Conservation (phyloP, 768 basidiomycete species). For the Epithele typhae region DNA sequence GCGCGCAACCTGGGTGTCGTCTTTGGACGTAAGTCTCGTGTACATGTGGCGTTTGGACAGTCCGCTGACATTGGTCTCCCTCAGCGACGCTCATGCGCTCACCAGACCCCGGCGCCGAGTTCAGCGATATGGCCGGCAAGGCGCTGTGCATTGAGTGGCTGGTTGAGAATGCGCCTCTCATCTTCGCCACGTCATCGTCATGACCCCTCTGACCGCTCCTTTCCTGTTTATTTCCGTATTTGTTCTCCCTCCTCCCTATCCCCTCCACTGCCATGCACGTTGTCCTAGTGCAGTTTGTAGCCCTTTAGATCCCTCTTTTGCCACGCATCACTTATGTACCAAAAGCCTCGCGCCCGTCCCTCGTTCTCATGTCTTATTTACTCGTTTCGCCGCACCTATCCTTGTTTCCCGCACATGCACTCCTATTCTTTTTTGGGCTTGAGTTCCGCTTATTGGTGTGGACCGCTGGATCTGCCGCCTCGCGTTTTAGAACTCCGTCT, state of each 20-base stretch:
- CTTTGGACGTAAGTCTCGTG: conserved; percentile 81
- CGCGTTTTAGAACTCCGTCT: too few species aligned
- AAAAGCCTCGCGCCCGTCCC: conserved; percentile 15
- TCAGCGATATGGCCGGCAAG: conserved; percentile 97
- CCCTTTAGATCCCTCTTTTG: conserved; percentile 15
- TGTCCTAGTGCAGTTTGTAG: conserved; percentile 10
- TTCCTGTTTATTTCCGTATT: conserved; percentile 10
- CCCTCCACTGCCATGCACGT: not conserved
- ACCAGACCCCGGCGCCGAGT: conserved; percentile 79
- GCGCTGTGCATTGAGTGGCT: conserved; percentile 92
- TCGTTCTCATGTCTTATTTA: not conserved
- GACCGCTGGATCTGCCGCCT: too few species aligned
- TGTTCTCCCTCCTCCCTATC: too few species aligned
- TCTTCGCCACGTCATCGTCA: conserved; percentile 32
- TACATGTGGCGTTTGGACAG: not conserved
- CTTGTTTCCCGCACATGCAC: too few species aligned
- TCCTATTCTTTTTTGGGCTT: too few species aligned
- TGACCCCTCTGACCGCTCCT: not conserved
- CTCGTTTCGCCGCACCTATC: too few species aligned
- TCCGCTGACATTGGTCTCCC: not conserved
- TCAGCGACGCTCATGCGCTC: conserved; percentile 93
- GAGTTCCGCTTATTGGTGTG: too few species aligned
- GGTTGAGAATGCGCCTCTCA: conserved; percentile 74
- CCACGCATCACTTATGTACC: conserved; percentile 19
- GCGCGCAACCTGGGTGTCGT: conserved; percentile 95